Evolutionary conservation across 2,329 filamentous ascomycete genomes (phyloP).

Genomic region (Verticillium isaacii): DNA sequence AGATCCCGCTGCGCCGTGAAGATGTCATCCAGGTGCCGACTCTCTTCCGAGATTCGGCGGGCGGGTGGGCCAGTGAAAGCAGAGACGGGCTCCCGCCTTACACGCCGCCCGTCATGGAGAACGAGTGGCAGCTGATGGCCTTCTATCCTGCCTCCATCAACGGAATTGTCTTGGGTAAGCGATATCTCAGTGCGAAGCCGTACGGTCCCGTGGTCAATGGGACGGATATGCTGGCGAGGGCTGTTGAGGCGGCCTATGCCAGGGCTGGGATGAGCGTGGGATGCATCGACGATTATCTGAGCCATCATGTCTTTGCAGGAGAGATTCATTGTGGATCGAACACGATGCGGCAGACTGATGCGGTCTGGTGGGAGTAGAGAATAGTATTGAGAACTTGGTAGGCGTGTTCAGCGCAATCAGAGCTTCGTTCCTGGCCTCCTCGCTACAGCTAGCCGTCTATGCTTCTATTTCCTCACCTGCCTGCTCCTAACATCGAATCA

Average conservation of each 20-base stretch:
- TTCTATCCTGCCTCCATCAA: conserved; percentile 17
- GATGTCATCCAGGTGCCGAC: conserved; percentile 16
- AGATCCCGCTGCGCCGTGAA: conserved; percentile 14
- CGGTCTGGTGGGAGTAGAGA: conserved; percentile 13
- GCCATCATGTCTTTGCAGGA: conserved; percentile 16
- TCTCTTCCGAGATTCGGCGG: conserved; percentile 6
- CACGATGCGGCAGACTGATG: conserved; percentile 5
- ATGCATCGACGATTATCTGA: conserved; percentile 21
- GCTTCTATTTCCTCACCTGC: no score
- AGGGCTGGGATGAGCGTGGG: conserved; percentile 15
- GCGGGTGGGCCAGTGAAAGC: no score
- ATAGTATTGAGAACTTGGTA: no score
- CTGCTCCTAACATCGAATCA: no score
- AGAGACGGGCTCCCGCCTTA: neutral
- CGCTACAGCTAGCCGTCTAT: no score
- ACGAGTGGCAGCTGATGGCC: conserved; percentile 6
- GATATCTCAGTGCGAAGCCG: conserved; percentile 17
- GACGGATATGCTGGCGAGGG: conserved; percentile 17
- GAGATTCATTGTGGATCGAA: conserved; percentile 23
- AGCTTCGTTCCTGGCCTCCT: no score
- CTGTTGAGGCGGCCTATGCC: conserved; percentile 14
- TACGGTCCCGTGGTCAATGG: conserved; percentile 21
- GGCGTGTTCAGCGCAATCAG: no score
- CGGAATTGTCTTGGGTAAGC: conserved; percentile 12
- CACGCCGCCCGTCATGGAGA: neutral